Conservation (phyloP, 805 yeast genomes). For the Lipomyces yamanashiensis region DNA sequence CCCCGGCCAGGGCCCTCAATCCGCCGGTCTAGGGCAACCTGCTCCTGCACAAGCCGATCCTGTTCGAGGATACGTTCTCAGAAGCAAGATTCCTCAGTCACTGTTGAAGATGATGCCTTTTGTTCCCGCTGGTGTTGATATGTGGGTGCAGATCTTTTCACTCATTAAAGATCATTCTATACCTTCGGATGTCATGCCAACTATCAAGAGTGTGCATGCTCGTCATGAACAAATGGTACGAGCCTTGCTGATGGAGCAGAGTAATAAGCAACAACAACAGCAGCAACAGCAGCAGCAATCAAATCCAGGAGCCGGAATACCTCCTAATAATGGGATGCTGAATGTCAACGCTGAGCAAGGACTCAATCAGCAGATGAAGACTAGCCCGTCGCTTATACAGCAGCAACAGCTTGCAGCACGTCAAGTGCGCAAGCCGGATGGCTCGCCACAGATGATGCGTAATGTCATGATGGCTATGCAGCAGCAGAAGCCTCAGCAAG, state of each 20-base stretch:
- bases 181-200: slow-evolving; percentile 60
- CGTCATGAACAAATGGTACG: slow-evolving; percentile 41
- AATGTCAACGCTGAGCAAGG: background rate
- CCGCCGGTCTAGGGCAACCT: slow-evolving; percentile 9
- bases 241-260: slow-evolving; percentile 15
- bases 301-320: background rate
- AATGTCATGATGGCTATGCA: slow-evolving; percentile 10
- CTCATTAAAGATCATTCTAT: slow-evolving; percentile 62
- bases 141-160: slow-evolving; percentile 80
- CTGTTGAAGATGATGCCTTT: slow-evolving; percentile 70
- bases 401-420: slow-evolving; percentile 15
- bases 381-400: slow-evolving; percentile 10
- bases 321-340: background rate
- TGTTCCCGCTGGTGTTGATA: slow-evolving; percentile 74
- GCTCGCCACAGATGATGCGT: slow-evolving; percentile 19
- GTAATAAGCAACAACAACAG: slow-evolving; percentile 14
- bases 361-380: background rate
- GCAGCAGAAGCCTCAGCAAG: slow-evolving; percentile 22
- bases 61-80: slow-evolving; percentile 51
- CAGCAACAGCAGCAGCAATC: slow-evolving; percentile 9
- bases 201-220: slow-evolving; percentile 68
- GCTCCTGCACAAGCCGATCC: slow-evolving; percentile 10
- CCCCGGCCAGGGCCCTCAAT: slow-evolving; percentile 23
- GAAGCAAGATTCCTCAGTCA: slow-evolving; percentile 72
- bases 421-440: slow-evolving; percentile 14